Evolutionary conservation across 2,329 filamentous ascomycete species (phyloP), one percentile per base, ranked within the genome.

Genomic region (Monosporascus sp.): DNA sequence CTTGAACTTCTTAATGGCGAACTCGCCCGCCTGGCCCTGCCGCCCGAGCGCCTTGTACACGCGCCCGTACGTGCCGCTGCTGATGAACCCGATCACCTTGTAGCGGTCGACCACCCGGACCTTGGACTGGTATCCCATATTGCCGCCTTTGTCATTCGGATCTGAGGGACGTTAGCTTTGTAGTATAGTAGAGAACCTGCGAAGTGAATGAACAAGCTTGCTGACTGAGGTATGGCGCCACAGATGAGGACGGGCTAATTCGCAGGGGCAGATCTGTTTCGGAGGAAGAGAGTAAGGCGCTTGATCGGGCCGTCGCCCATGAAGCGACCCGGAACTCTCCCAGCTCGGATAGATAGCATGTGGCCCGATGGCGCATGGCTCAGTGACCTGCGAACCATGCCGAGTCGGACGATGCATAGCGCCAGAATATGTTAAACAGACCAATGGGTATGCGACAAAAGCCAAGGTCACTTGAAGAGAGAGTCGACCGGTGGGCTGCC

Each of bases 1-100:
- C 77, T 97, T 97, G 82, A 97, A 96, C 82, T 99, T 99, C 70
- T 99, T 99, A 77, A 99, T 99, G 63, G 94, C 94, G 68, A 96
- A 97, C 66, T 96, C 91, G 58, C 89, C 89, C 50, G 84, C 74
- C 69, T 86, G 77, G 63, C 85, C 83, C 74, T 88, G 81, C 59
- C 87, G 85, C 63, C 89, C 85, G 44, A 91, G 78, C 19, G 94
- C 94, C 70, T 99, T 99, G 82, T 97, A 99, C 7, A 99, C 94
- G 35, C 94, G 87, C 37, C 94, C 94, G 81, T 99, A 99, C 17
- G 94, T 99, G 47, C 94, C 94, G 63, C 91, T 96, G 68, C 91
- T 96, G 64, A 99, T 99, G 78, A 99, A 99, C 44, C 94, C 94
- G 53, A 99, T 87, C 64, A 99, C 94, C 64, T 94, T 91, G 74